A percentile compares a stretch with the other conserved stretches of the same genome.
Conservation (phyloP, 352 stramenopile species). For the Phytophthora cactorum region DNA sequence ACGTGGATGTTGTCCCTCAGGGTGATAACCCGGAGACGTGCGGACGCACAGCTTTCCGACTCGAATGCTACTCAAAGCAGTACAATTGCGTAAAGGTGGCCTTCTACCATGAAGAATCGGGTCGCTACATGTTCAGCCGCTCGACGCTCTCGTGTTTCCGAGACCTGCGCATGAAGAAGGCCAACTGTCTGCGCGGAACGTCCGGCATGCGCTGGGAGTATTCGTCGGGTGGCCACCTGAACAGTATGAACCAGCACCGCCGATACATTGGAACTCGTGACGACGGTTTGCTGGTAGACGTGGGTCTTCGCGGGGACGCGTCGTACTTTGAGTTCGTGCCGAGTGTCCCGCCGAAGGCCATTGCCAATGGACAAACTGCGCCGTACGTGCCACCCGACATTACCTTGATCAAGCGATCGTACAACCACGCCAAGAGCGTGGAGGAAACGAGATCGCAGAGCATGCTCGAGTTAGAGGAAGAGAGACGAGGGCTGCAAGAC, state of each 20-base stretch:
- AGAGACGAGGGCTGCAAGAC: conserved; percentile 26
- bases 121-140: conserved; percentile 74
- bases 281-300: conserved; percentile 67
- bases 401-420: conserved; percentile 49
- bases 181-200: conserved; percentile 61
- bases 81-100: conserved; percentile 86
- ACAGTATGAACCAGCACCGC: conserved; percentile 86
- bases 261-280: conserved; percentile 73
- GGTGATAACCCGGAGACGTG: conserved; percentile 42
- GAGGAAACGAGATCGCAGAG: conserved; percentile 59
- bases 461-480: conserved; percentile 62
- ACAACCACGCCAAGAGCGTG: conserved; percentile 60
- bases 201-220: conserved; percentile 74
- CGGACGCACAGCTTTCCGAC: conserved; percentile 56
- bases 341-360: conserved; percentile 19
- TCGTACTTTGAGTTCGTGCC: conserved; percentile 74
- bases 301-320: conserved; percentile 71
- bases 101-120: conserved; percentile 68
- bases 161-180: conserved; percentile 78
- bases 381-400: conserved; percentile 57
- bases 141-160: conserved; percentile 80
- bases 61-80: conserved; percentile 72
- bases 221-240: conserved; percentile 64
- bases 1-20: conserved; percentile 52
- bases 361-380: conserved; percentile 10